Conservation (phyloP, 2,329 filamentous ascomycete species). For the Pyricularia grisea region DNA sequence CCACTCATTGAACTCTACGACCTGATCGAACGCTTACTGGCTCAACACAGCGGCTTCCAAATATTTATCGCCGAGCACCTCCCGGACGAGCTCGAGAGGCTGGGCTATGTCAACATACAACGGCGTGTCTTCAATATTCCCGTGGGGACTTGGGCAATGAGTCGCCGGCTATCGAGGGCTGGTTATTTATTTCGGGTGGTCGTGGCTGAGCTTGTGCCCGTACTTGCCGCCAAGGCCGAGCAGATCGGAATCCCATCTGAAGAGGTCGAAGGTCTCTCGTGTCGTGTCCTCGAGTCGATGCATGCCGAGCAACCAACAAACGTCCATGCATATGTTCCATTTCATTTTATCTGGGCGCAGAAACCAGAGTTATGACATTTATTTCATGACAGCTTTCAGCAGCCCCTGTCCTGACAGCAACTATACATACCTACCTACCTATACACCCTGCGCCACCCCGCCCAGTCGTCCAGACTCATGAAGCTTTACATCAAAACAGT, state of each 20-base stretch:
- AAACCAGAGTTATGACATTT: conserved; percentile 19
- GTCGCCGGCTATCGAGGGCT: conserved; percentile 27
- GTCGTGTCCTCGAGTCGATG: conserved; percentile 20
- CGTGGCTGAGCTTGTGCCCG: conserved; percentile 27
- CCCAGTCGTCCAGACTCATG: neutral
- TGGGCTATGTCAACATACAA: conserved; percentile 34
- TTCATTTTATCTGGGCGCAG: conserved; percentile 32
- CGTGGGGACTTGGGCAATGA: conserved; percentile 34
- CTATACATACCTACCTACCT: neutral
- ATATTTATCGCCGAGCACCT: conserved; percentile 20
- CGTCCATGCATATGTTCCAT: conserved; percentile 33
- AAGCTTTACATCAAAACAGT: neutral
- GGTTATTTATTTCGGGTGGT: conserved; percentile 30
- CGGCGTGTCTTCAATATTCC: conserved; percentile 31
- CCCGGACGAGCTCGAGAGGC: conserved; percentile 20
- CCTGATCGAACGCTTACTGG: conserved; percentile 12
- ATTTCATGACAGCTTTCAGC: neutral
- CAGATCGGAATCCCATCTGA: conserved; percentile 20
- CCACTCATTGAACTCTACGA: conserved; percentile 22
- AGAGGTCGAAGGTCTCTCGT: conserved; percentile 23
- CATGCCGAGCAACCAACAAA: conserved; percentile 16
- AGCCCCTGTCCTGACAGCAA: neutral
- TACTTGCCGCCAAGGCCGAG: conserved; percentile 29
- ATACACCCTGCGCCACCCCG: neutral
- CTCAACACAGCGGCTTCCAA: conserved; percentile 27